Conservation (phyloP, 1,284 basidiomycete genomes). For the Cutaneotrichosporon cutaneum region DNA sequence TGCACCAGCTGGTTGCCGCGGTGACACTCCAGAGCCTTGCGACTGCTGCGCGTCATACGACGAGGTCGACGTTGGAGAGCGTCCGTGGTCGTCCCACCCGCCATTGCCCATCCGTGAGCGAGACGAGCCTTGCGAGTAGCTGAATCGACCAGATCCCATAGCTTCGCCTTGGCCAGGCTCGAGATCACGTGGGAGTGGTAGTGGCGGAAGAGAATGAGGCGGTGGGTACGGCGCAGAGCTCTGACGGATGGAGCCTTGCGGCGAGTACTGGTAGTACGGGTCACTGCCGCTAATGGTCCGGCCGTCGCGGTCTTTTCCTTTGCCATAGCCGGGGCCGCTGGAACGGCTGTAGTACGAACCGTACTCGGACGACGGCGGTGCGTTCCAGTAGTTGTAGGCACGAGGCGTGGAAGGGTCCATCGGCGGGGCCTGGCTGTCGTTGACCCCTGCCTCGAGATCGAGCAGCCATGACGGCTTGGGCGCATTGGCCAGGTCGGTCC, state of each 20-base stretch:
- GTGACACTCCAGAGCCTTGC: slow-evolving; percentile 15
- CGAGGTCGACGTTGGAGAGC: slow-evolving; percentile 18
- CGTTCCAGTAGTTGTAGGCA: slow-evolving; percentile 19
- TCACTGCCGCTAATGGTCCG: slow-evolving; percentile 7
- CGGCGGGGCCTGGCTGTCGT: slow-evolving; percentile 8
- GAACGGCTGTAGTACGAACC: slow-evolving; percentile 13
- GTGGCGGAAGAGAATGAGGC: slow-evolving; percentile 9
- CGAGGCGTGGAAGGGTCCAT: slow-evolving; percentile 12
- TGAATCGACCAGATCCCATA: slow-evolving; percentile 5
- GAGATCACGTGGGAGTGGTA: slow-evolving; percentile 7
- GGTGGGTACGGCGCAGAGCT: slow-evolving; percentile 3
- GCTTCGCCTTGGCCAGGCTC: slow-evolving; percentile 13
- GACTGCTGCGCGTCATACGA: slow-evolving; percentile 18
- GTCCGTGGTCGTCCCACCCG: slow-evolving; percentile 15
- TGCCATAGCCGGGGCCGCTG: slow-evolving; percentile 4
- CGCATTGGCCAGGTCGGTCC: slow-evolving; percentile 23
- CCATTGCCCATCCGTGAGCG: slow-evolving; percentile 7
- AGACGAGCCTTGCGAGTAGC: slow-evolving; percentile 2
- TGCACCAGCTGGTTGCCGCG: slow-evolving; percentile 3
- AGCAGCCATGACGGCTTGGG: slow-evolving; percentile 23
- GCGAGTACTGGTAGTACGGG: slow-evolving; percentile 18
- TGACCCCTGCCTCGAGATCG: slow-evolving; percentile 19
- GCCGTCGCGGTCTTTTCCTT: slow-evolving; percentile 15
- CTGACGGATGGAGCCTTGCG: slow-evolving; percentile 7
- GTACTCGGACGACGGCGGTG: slow-evolving; percentile 16